Evolutionary conservation across 2,329 filamentous ascomycete species (phyloP).

Genomic region (Fusarium devonianum): DNA sequence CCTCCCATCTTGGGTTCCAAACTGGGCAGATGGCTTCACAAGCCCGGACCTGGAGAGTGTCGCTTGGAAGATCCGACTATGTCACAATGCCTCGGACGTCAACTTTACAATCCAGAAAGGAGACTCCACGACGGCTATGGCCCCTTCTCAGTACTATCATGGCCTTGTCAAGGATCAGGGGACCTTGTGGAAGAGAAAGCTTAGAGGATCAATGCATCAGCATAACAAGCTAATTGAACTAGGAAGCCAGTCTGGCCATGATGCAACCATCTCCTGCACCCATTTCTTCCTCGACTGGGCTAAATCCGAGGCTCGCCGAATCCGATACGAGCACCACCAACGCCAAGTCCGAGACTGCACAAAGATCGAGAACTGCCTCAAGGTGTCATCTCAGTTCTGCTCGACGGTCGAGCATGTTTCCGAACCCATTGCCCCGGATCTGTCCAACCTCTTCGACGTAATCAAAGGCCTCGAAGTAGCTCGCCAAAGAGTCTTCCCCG

Average conservation of each 20-base stretch:
- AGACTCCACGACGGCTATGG: neutral
- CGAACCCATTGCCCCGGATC: slow-evolving; percentile 17
- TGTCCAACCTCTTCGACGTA: slow-evolving; percentile 21
- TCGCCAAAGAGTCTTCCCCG: neutral
- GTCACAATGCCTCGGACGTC: slow-evolving; percentile 26
- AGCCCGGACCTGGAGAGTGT: slow-evolving; percentile 3
- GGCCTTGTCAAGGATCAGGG: neutral
- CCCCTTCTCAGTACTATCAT: slow-evolving; percentile 13
- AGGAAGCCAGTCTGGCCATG: neutral
- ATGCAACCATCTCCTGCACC: neutral
- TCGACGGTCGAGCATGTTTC: slow-evolving; percentile 16
- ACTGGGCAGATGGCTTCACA: slow-evolving; percentile 28
- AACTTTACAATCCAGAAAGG: neutral
- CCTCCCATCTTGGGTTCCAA: slow-evolving; percentile 35
- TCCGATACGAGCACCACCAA: slow-evolving; percentile 18
- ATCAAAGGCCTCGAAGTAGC: slow-evolving; percentile 6
- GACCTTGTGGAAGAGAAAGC: neutral
- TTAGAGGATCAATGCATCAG: slow-evolving; percentile 1
- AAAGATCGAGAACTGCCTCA: slow-evolving; percentile 21
- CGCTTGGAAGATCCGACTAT: slow-evolving; percentile 30
- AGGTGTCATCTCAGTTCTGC: slow-evolving; percentile 17
- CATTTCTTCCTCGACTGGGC: slow-evolving; percentile 16
- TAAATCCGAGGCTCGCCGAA: slow-evolving; percentile 2
- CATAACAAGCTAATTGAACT: neutral
- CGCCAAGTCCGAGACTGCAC: neutral